Evolutionary conservation across 2,329 filamentous ascomycete genomes (phyloP).

Genomic region (Leptographium wingfieldii): DNA sequence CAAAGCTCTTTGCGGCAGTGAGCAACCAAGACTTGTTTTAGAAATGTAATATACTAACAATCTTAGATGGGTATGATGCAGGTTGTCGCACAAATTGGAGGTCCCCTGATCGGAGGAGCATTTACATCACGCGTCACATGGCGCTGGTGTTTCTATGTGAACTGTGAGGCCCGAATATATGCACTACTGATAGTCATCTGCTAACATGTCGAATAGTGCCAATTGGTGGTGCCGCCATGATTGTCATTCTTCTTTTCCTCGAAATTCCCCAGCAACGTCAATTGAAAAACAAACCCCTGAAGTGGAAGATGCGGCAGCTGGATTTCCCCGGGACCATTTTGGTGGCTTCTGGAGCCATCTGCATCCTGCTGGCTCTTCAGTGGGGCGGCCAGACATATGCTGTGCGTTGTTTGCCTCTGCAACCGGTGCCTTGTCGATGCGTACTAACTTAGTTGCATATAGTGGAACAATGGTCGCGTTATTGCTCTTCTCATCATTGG

Average conservation of each 20-base stretch:
- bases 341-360: neutral
- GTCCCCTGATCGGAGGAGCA: conserved; percentile 15
- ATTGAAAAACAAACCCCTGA: neutral
- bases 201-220: conserved; percentile 8
- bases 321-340: neutral
- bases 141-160: conserved; percentile 22
- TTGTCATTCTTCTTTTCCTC: conserved; percentile 10
- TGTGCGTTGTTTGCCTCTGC: neutral
- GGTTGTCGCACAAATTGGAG: conserved; percentile 19
- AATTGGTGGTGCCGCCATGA: conserved; percentile 15
- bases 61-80: conserved; percentile 2
- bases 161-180: conserved; percentile 4
- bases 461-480: conserved; percentile 14
- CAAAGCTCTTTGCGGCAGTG: conserved; percentile 21
- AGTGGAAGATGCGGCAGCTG: conserved; percentile 5
- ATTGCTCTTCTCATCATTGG: conserved; percentile 24
- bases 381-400: conserved; percentile 22
- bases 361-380: conserved; percentile 28
- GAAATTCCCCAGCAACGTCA: conserved; percentile 1
- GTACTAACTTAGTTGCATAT: neutral
- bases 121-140: conserved; percentile 17
- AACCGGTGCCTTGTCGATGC: neutral
- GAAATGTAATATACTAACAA: neutral
- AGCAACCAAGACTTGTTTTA: neutral
- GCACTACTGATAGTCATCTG: too few species aligned